These are phyloP conservation scores for Scheffersomyces coipomensis DNA, from an alignment of 805 yeast species.

Conservation along the genomic window DNA sequence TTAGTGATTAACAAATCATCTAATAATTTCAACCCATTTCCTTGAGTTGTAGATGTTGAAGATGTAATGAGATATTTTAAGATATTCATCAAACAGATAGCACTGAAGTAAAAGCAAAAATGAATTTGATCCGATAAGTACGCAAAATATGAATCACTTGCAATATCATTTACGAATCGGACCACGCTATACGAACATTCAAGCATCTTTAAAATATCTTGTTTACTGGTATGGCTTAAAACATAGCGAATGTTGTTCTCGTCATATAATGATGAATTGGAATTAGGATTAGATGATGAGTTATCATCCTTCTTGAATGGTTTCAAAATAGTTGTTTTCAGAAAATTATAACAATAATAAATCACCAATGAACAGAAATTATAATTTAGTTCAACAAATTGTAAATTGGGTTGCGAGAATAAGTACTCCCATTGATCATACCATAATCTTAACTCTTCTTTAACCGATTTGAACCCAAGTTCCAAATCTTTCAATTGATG, in stretches of 20 bases:
- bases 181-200: constrained; percentile 43
- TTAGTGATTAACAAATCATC: neutral
- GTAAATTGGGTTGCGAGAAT: constrained; percentile 68
- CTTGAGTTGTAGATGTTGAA: too few species aligned
- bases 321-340: constrained; percentile 7
- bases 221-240: constrained; percentile 21
- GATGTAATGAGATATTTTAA: neutral
- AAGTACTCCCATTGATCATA: constrained; percentile 66
- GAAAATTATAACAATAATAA: constrained; percentile 36
- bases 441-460: constrained; percentile 58
- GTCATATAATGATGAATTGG: constrained; percentile 10
- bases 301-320: neutral
- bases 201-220: constrained; percentile 31
- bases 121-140: constrained; percentile 72
- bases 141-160: constrained; percentile 58
- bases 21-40: constrained; percentile 12
- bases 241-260: constrained; percentile 20
- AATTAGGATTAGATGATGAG: neutral
- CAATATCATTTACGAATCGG: constrained; percentile 37
- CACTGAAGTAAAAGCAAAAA: constrained; percentile 46
- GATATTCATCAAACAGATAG: constrained; percentile 31
- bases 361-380: constrained; percentile 59
- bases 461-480: constrained; percentile 31
- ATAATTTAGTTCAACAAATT: constrained; percentile 71
- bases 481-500: constrained; percentile 14